Evolutionary conservation across 257 asterid genomes (phyloP), one percentile per base, ranked within the genome.

Genomic region (Lycium barbarum): DNA sequence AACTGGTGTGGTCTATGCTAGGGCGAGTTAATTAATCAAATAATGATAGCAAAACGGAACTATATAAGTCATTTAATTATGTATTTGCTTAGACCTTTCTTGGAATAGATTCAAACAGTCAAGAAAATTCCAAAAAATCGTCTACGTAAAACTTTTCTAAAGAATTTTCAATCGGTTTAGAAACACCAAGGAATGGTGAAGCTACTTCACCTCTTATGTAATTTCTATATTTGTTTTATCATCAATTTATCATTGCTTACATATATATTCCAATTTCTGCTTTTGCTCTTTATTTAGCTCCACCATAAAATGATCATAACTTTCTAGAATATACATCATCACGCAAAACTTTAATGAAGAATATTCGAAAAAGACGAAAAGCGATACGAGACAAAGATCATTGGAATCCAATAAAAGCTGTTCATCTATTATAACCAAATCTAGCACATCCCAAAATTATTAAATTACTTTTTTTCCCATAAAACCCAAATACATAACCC

Each of bases 231-330:
- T 57, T 57, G 62, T 15, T 17, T 18, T 15, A 58, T 15, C 33
- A 26, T 26, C 33, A 26, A 26, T 26, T 26, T 26, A 26, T 26
- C 33, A 26, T 26, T 26, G 33, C 33, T 26, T 26, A 26, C 33
- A 26, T 1, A 26, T 26, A 26, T 51, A 49, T 13, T 51, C 82
- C 15, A 22, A 45, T 74, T 3, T 12, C 63, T 76, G 22, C 3
- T 13, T 76, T 76, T 53, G 47, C 82, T 13, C 65, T 14, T 78
- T 7, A 26, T 13, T 12, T 49, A 49, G 9, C 82, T 7, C 82
- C 63, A 76, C 65, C 22, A 22, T 38, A 53, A 78, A 78, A 78
- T 78, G 26, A 78, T 33, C 9, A 53, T 35, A 53, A 78, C 65
- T 51, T 78, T 74, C 45, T 49, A n/a, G 1, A 26, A 20, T 74